Percentiles rank a stretch among this genome's conserved stretches.
Conservation (phyloP, 257 asterid genomes). For the Ehretia macrophylla region DNA sequence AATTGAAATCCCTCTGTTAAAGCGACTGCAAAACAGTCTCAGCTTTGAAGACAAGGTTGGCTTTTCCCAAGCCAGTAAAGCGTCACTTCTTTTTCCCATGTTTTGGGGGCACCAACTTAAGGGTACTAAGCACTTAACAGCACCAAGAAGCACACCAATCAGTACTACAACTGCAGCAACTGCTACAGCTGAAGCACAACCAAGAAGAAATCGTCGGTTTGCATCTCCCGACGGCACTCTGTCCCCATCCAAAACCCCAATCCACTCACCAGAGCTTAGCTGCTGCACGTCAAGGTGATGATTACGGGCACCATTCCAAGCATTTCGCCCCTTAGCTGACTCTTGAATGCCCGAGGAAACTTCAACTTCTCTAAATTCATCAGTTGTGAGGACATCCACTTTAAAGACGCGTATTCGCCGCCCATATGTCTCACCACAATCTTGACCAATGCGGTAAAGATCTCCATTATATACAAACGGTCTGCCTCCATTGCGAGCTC, state of each 20-base stretch:
- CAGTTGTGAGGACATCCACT: conserved; percentile 48
- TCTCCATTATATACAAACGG: conserved; percentile 63
- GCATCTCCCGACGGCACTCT: conserved; percentile 81
- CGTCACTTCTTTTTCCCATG: conserved; percentile 75
- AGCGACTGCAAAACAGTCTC: conserved; percentile 63
- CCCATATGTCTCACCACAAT: conserved; percentile 85
- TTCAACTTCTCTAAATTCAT: conserved; percentile 77
- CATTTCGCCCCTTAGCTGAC: conserved; percentile 62
- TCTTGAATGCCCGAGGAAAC: conserved; percentile 52
- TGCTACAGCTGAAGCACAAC: conserved; percentile 49
- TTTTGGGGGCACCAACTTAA: conserved; percentile 89
- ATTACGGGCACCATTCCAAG: conserved; percentile 90
- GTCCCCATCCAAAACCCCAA: conserved; percentile 82
- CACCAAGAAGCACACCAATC: conserved; percentile 70
- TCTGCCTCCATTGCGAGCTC: conserved; percentile 96
- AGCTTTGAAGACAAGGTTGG: conserved; percentile 52
- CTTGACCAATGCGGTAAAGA: conserved; percentile 88
- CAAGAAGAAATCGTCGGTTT: conserved; percentile 53
- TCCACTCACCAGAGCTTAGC: conserved; percentile 79
- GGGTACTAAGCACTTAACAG: conserved; percentile 68
- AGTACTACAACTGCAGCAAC: conserved; percentile 51
- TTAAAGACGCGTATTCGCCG: conserved; percentile 58
- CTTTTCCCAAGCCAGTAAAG: conserved; percentile 53
- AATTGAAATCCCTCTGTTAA: conserved; percentile 51
- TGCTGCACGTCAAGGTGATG: conserved; percentile 91